Base-by-base conservation (phyloP, 1,284 basidiomycete genomes). In the Puccinia triticina region DNA sequence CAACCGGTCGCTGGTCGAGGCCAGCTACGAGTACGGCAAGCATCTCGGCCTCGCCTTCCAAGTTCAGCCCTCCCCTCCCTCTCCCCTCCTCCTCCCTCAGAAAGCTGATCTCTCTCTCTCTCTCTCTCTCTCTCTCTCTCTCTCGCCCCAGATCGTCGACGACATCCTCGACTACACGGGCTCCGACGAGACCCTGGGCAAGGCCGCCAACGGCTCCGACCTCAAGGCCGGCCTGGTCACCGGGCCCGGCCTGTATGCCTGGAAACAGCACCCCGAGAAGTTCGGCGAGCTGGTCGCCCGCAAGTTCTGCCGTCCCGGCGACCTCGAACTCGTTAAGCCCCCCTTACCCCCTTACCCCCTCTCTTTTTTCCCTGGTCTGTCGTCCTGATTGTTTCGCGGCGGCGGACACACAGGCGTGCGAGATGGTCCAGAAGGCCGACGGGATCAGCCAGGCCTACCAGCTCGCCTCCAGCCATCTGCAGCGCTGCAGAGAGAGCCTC, bases 31-130 rank as follows among this genome's bases (percentile, higher is more conserved):
- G 29, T 96, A 94, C 86, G 94, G 94, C 0, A 89, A 93, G 55
- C 94, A 96, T 86, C 87, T 96, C 18, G 96, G 97, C 10, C 94
- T 97, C 82, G 95, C 95, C 7, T 95, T 96, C 88, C 95, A 97
- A 91, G 95, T 95, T 84, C 84, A 91, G 40, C 72, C 34, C 1
- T 10, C 43, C 34, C 34, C 57, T 23, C 2, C 23, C 46, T 34
- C 23, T 5, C 8, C 37, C 4, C 26, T 0, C n/a, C 1, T 55
- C 5, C 40, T 29, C 34, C 21, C 18, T n/a, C 40, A 40, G 4
- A 76, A 61, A n/a, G 1, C 23, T 34, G 57, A 61, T 46, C 34
- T 43, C 12, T n/a, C 26, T 74, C 12, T 26, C n/a, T 53, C 18
- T 10, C 2, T 43, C 12, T n/a, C 26, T 74, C 12, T 26, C n/a